phyloP scores from a whole-genome alignment of 345 rosid genomes.

The Noccaea caerulescens region DNA sequence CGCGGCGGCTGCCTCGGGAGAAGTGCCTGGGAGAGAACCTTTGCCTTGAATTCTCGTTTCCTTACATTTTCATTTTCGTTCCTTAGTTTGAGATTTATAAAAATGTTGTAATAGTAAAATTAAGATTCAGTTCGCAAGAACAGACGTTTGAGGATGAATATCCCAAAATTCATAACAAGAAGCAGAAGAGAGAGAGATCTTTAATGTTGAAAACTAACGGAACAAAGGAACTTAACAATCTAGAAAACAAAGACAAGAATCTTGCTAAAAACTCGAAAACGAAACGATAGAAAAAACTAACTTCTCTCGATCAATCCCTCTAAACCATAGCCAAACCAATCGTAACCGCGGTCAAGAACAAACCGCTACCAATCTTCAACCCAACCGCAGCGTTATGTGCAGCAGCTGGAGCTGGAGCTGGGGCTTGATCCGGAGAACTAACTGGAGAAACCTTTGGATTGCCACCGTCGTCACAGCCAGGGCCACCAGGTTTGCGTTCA shows the following conservation, averaged over 20 bases:
- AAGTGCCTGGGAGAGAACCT: too few species aligned
- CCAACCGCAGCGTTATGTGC: slow-evolving; percentile 27
- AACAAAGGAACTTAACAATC: slow-evolving; percentile 20
- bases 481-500: slow-evolving; percentile 31
- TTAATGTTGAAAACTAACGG: slow-evolving; percentile 3
- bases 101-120: background rate
- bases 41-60: background rate
- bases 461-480: background rate
- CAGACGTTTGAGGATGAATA: slow-evolving; percentile 8
- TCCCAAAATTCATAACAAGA: slow-evolving; percentile 19
- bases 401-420: slow-evolving; percentile 26
- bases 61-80: background rate
- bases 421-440: background rate
- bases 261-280: slow-evolving; percentile 5
- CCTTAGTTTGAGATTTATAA: background rate
- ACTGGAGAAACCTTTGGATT: slow-evolving; percentile 27
- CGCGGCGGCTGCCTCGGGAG: too few species aligned
- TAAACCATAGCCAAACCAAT: slow-evolving; percentile 38
- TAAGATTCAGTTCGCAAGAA: background rate
- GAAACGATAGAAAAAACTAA: background rate
- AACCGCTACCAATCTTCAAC: background rate
- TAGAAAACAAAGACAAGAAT: background rate
- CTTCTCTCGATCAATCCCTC: slow-evolving; percentile 7
- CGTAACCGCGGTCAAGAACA: slow-evolving; percentile 10
- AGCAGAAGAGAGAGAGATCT: slow-evolving; percentile 13